Conservation (phyloP, 2,329 filamentous ascomycete genomes). For the Scedosporium minutisporum region DNA sequence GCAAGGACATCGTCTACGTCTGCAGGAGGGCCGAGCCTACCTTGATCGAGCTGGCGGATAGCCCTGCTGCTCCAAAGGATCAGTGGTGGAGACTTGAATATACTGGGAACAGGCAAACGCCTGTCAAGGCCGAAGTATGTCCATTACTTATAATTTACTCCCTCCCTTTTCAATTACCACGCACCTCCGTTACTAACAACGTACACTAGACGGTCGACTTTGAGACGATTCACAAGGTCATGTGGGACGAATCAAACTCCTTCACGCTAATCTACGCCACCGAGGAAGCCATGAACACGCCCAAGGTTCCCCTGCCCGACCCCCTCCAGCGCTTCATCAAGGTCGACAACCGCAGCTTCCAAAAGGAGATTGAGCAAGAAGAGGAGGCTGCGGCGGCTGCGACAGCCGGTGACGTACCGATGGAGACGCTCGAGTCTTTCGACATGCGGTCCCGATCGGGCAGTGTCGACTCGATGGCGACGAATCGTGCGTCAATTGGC, state of each 20-base stretch:
- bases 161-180: no score
- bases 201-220: conserved; percentile 34
- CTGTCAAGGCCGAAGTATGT: conserved; percentile 40
- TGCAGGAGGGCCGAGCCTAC: conserved; percentile 33
- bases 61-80: conserved; percentile 20
- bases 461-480: conserved; percentile 28
- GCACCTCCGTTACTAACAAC: background rate
- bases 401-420: conserved; percentile 10
- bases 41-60: conserved; percentile 31
- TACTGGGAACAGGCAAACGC: conserved; percentile 24
- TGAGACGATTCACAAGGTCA: conserved; percentile 33
- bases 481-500: conserved; percentile 20
- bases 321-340: conserved; percentile 35
- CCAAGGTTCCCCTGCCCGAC: conserved; percentile 26
- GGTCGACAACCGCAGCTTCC: conserved; percentile 42
- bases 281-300: conserved; percentile 32
- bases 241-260: conserved; percentile 37
- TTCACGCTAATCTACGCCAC: conserved; percentile 45
- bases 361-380: conserved; percentile 32
- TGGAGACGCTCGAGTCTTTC: conserved; percentile 6
- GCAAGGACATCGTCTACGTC: conserved; percentile 37
- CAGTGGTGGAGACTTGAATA: conserved; percentile 50
- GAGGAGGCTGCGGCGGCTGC: conserved; percentile 15
- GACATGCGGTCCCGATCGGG: conserved; percentile 2
- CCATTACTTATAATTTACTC: background rate